Conservation (phyloP, 352 stramenopile species). For the Globisporangium carolinianum region DNA sequence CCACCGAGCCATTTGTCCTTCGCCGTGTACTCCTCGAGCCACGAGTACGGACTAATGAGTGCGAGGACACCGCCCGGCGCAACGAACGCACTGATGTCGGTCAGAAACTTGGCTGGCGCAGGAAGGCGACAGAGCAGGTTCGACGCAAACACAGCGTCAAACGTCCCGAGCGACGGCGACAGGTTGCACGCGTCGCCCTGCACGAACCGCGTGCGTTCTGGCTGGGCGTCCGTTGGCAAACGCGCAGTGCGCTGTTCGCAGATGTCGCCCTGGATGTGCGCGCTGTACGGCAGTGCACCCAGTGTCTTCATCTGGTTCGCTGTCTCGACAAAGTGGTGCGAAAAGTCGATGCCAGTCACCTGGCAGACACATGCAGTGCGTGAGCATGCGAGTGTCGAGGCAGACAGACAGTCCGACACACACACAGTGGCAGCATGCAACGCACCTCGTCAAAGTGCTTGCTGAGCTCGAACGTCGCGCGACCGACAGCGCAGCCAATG, state of each 20-base stretch:
- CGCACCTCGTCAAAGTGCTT: slow-evolving; percentile 87
- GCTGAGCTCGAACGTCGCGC: slow-evolving; percentile 91
- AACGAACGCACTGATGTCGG: slow-evolving; percentile 79
- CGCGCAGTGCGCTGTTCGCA: slow-evolving; percentile 38
- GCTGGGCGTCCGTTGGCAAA: slow-evolving; percentile 58
- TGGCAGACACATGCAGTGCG: slow-evolving; percentile 3
- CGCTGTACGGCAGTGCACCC: slow-evolving; percentile 75
- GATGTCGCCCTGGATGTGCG: slow-evolving; percentile 88
- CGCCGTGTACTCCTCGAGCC: slow-evolving; percentile 95
- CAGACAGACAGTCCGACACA: not conserved
- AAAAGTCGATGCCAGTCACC: slow-evolving; percentile 93
- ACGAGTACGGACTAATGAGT: slow-evolving; percentile 95
- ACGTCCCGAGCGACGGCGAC: slow-evolving; percentile 65
- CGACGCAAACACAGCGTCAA: slow-evolving; percentile 93
- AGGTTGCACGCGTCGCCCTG: slow-evolving; percentile 93
- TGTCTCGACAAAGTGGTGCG: slow-evolving; percentile 83
- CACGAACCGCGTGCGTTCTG: slow-evolving; percentile 80
- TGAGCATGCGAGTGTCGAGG: not conserved
- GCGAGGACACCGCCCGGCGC: slow-evolving; percentile 90
- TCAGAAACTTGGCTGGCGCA: slow-evolving; percentile 88
- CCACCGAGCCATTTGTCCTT: slow-evolving; percentile 85
- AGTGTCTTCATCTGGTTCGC: slow-evolving; percentile 84
- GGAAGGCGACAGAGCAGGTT: slow-evolving; percentile 96
- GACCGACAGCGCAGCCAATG: slow-evolving; percentile 92
- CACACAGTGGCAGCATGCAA: not conserved